Conservation (phyloP, 305 asterid genomes). For the Andrographis paniculata region DNA sequence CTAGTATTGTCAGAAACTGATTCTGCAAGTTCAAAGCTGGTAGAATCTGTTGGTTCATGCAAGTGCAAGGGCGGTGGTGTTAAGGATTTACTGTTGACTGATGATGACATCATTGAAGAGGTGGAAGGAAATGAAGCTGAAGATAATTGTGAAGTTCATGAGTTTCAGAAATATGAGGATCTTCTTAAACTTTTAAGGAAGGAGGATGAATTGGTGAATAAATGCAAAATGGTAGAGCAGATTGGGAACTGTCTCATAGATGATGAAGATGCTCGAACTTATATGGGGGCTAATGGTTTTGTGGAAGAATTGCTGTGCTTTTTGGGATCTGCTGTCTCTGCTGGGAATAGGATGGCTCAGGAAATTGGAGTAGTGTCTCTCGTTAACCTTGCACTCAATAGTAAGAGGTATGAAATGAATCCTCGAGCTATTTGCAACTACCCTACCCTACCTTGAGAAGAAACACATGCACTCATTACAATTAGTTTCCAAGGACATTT, state of each 20-base stretch:
- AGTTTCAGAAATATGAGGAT: conserved; percentile 42
- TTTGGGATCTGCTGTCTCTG: conserved; percentile 60
- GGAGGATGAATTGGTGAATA: conserved; percentile 44
- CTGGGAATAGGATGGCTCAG: conserved; percentile 61
- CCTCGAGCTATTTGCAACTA: neutral
- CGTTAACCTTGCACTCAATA: conserved; percentile 92
- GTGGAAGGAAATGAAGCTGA: conserved; percentile 67
- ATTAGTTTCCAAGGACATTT: neutral
- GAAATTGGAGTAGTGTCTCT: conserved; percentile 94
- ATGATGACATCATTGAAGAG: conserved; percentile 63
- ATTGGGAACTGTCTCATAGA: conserved; percentile 79
- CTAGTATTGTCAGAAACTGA: conserved; percentile 81
- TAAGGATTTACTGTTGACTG: conserved; percentile 80
- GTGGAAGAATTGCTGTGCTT: conserved; percentile 68
- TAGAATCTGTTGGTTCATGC: conserved; percentile 47
- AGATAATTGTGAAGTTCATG: conserved; percentile 41
- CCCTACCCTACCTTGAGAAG: neutral
- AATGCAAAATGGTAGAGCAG: conserved; percentile 69
- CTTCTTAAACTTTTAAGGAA: conserved; percentile 45
- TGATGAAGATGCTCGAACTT: conserved; percentile 91
- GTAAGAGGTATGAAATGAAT: conserved; percentile 56
- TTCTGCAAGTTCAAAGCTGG: conserved; percentile 50
- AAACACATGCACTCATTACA: neutral
- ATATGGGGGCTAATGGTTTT: conserved; percentile 96
- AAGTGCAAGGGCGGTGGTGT: conserved; percentile 69